Percentiles rank a stretch among this genome's conserved stretches.
Conservation (phyloP, 1,139 yeast genomes). For the Protomyces macrosporus region DNA sequence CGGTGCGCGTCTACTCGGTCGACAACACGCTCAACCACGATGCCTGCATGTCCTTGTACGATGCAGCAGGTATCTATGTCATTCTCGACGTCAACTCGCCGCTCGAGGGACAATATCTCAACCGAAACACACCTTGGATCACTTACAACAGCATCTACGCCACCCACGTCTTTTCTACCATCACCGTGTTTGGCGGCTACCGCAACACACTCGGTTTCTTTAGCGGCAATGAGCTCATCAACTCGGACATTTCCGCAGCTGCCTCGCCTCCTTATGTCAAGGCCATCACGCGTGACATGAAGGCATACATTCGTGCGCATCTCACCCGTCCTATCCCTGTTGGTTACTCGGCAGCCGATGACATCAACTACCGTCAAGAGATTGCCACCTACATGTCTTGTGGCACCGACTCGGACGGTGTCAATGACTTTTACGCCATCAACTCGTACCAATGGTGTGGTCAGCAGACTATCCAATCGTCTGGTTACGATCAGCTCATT, state of each 20-base stretch:
- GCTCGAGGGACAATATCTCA: slow-evolving; percentile 54
- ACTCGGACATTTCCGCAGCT: slow-evolving; percentile 66
- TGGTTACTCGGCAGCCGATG: slow-evolving; percentile 92
- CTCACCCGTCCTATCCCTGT: slow-evolving; percentile 71
- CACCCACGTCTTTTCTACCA: slow-evolving; percentile 69
- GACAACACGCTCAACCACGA: slow-evolving; percentile 69
- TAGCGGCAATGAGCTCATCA: slow-evolving; percentile 88
- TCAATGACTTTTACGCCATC: slow-evolving; percentile 78
- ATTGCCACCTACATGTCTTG: slow-evolving; percentile 81
- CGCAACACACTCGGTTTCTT: slow-evolving; percentile 86
- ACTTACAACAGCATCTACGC: slow-evolving; percentile 63
- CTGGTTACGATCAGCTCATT: slow-evolving; percentile 66
- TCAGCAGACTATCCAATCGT: slow-evolving; percentile 53
- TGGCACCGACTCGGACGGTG: slow-evolving; percentile 47
- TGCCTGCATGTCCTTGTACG: slow-evolving; percentile 78
- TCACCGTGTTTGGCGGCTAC: slow-evolving; percentile 76
- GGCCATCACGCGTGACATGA: slow-evolving; percentile 89
- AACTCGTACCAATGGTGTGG: slow-evolving; percentile 93
- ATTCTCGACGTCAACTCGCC: slow-evolving; percentile 86
- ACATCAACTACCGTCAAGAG: slow-evolving; percentile 60
- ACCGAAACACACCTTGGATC: slow-evolving; percentile 62
- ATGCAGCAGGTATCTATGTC: slow-evolving; percentile 83
- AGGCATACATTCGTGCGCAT: slow-evolving; percentile 65
- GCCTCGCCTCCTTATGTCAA: slow-evolving; percentile 65
- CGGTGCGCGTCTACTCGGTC: slow-evolving; percentile 48